Conservation (phyloP, 129 eudicot species). For the Lonicera japonica region DNA sequence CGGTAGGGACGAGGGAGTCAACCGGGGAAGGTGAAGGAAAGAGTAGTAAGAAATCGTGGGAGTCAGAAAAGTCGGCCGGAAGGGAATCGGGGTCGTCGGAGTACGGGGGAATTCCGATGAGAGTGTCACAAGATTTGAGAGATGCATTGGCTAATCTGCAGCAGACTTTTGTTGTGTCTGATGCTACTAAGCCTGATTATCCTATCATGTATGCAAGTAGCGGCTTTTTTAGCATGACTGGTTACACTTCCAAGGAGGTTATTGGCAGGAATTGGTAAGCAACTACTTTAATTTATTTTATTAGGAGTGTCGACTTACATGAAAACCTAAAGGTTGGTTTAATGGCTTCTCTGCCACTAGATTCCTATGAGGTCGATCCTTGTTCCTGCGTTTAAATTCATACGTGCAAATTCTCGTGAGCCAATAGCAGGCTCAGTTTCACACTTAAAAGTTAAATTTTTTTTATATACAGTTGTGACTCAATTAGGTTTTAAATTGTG, state of each 20-base stretch:
- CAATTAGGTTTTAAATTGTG: too few relatives aligned
- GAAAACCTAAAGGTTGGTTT: too few relatives aligned
- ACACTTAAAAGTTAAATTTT: too few relatives aligned
- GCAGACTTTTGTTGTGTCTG: constrained; percentile 94
- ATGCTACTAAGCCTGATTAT: constrained; percentile 87
- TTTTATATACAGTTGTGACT: too few relatives aligned
- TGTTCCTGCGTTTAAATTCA: too few relatives aligned
- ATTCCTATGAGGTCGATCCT: too few relatives aligned
- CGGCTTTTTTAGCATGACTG: constrained; percentile 91
- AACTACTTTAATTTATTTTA: too few relatives aligned
- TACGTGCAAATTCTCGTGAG: too few relatives aligned
- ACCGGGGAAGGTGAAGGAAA: constrained; percentile 30
- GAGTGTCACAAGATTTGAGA: constrained; percentile 85
- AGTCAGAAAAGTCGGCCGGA: constrained; percentile 13
- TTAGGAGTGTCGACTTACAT: too few relatives aligned
- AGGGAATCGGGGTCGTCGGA: constrained; percentile 50
- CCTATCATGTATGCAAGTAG: constrained; percentile 93
- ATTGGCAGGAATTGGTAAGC: constrained; percentile 85
- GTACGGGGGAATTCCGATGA: constrained; percentile 33
- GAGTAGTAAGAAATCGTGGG: constrained; percentile 24
- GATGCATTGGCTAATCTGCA: constrained; percentile 79
- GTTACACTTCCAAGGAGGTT: constrained; percentile 81
- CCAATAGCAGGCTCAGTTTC: too few relatives aligned
- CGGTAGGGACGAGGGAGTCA: too few relatives aligned
- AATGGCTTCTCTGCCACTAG: too few relatives aligned